Base-by-base conservation (phyloP, 805 yeast species). In the Lachancea mirantina region DNA sequence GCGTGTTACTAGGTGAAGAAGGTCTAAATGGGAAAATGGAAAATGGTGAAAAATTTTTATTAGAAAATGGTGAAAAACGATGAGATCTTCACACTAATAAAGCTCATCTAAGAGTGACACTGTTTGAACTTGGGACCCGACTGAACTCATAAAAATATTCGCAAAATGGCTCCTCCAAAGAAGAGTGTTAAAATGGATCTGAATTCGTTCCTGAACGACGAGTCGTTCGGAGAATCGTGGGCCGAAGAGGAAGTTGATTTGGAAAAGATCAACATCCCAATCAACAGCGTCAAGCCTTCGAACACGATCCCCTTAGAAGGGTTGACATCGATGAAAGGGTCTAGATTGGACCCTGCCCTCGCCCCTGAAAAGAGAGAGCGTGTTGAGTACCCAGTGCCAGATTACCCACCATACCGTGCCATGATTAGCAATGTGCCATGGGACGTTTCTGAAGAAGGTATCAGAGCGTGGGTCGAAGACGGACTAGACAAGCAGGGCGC, bases 351-450 rank as follows among this genome's bases (percentile, higher is more conserved):
- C 40, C 65, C 68, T 26, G 62, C 66, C 10, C 51, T 59, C 40
- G 59, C 46, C 39, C 64, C 64, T 30, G 42, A 52, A 37, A 52
- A 60, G 19, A 38, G 49, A 32, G 59, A 72, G 42, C 72, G 84
- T 61, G 68, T 65, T 22, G 88, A 80, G 54, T 81, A 64, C 47
- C 95, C 95, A 26, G 70, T 92, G 40, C 99, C 99, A 28, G 89
- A 85, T 49, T 70, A 64, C 32, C 87, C 96, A 13, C 99, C 99
- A 34, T 92, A 62, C 70, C 80, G 83, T 50, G 96, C 95, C n/a
- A 76, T 84, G 57, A 70, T 89, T 45, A 74, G 75, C 55, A 87
- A 88, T 64, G 73, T 92, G 53, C 84, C 95, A 39, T 81, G 83
- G 78, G 88, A 82, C 38, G 72, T 74, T 27, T 59, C 67, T 28